Evolutionary conservation across 768 basidiomycete species (phyloP).

Genomic region (Coprinopsis strossmayeri): DNA sequence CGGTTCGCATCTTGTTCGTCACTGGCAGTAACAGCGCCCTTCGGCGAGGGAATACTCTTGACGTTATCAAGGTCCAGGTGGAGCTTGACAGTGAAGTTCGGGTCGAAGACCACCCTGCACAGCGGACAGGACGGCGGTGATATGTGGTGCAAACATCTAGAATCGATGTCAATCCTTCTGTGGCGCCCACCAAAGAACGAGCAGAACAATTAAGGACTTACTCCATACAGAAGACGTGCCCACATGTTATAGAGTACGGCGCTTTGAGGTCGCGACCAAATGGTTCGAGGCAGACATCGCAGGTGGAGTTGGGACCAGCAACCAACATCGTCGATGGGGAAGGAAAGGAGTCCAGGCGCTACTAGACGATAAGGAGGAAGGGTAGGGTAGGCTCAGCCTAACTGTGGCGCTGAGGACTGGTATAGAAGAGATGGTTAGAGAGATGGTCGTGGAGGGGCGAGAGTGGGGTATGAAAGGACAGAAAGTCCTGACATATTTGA

Average conservation of each 20-base stretch:
- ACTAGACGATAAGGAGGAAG: not conserved
- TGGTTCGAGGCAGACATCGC: conserved; percentile 70
- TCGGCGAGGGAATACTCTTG: conserved; percentile 10
- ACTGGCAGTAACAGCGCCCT: conserved; percentile 17
- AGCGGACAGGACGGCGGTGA: conserved; percentile 50
- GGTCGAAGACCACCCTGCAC: conserved; percentile 50
- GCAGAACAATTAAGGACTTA: conserved; percentile 19
- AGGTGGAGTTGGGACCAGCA: conserved; percentile 55
- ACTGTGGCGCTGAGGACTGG: not conserved
- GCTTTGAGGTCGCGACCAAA: conserved; percentile 47
- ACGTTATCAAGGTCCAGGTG: conserved; percentile 49
- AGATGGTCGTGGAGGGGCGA: conserved; percentile 18
- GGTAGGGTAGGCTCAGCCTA: conserved; percentile 8
- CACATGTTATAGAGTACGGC: conserved; percentile 63
- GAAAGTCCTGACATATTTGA: conserved; percentile 28
- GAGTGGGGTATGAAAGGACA: conserved; percentile 23
- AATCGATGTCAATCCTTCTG: not conserved
- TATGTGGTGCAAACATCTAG: conserved; percentile 51
- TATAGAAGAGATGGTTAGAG: conserved; percentile 9
- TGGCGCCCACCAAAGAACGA: too few species aligned
- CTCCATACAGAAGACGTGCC: conserved; percentile 62
- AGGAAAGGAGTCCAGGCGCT: conserved; percentile 2
- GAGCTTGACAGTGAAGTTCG: conserved; percentile 41
- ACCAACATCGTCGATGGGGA: conserved; percentile 48
- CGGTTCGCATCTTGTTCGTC: conserved; percentile 39